A percentile compares a stretch with the other conserved stretches of the same genome.
phyloP scores from a whole-genome alignment of 106 monocot genomes.

The Cymbidium sinense region DNA sequence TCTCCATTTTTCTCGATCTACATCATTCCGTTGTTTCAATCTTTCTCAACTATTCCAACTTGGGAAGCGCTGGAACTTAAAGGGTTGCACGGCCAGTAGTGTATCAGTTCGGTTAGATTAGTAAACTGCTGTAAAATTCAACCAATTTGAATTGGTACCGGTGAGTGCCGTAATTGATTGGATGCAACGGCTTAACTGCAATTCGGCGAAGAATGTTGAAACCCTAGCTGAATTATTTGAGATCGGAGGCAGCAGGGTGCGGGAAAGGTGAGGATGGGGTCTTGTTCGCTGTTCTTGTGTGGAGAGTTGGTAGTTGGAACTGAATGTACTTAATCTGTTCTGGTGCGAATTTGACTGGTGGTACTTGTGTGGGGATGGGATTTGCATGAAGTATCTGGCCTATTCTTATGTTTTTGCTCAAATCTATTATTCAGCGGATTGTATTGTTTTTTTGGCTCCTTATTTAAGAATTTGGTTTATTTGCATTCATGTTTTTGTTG shows the following conservation, averaged over 20 bases:
- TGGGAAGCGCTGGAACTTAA: neutral
- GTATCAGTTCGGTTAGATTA: neutral
- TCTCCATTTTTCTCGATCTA: neutral
- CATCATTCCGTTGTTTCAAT: neutral
- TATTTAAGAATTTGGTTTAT: neutral
- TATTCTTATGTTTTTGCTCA: neutral
- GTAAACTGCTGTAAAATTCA: neutral
- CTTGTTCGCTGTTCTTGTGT: neutral
- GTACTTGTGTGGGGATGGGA: neutral
- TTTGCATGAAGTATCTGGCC: too few species aligned
- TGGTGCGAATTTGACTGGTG: neutral
- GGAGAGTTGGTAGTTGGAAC: too few species aligned
- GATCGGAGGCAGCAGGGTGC: constrained; percentile 11
- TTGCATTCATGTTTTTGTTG: neutral
- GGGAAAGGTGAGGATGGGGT: constrained; percentile 11
- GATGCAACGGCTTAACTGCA: constrained; percentile 5
- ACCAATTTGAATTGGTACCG: neutral
- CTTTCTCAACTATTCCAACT: neutral
- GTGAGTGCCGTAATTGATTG: neutral
- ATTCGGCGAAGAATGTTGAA: neutral
- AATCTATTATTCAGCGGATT: neutral
- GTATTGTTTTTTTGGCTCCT: neutral
- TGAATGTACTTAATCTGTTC: neutral
- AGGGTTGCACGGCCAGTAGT: constrained; percentile 5
- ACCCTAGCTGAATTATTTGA: constrained; percentile 4